Evolutionary conservation across 2,329 filamentous ascomycete genomes (phyloP).

Genomic region (Davidsoniella virescens): DNA sequence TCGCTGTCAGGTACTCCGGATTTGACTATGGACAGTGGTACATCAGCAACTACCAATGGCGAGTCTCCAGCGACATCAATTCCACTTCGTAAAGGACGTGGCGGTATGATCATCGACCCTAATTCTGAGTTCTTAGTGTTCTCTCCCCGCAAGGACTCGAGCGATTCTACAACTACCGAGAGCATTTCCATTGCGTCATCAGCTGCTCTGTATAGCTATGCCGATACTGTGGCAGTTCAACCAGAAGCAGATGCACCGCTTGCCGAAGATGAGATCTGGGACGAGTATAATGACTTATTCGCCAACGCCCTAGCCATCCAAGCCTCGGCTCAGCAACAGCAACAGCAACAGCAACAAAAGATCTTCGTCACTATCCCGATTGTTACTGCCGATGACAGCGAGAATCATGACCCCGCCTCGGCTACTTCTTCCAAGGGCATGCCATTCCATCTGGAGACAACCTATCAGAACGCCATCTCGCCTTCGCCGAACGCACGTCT

Average conservation of each 20-base stretch:
- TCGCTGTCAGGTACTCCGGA: conserved; percentile 17
- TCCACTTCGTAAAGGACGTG: conserved; percentile 20
- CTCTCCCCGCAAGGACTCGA: conserved; percentile 55
- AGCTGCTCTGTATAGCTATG: conserved; percentile 44
- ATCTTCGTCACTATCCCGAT: conserved; percentile 65
- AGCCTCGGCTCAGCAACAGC: conserved; percentile 25
- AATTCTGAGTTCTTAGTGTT: conserved; percentile 56
- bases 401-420: conserved; percentile 29
- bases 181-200: conserved; percentile 45
- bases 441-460: conserved; percentile 37
- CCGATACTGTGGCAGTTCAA: conserved; percentile 50
- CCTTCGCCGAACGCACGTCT: conserved; percentile 26
- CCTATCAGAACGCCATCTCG: conserved; percentile 25
- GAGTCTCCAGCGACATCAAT: conserved; percentile 23
- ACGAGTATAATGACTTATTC: conserved; percentile 81
- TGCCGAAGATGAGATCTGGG: conserved; percentile 79
- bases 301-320: conserved; percentile 38
- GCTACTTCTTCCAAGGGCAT: conserved; percentile 39
- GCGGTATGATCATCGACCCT: conserved; percentile 18
- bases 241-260: conserved; percentile 45
- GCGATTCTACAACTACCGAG: conserved; percentile 30
- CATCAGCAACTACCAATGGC: conserved; percentile 25
- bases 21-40: conserved; percentile 30
- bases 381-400: conserved; percentile 67
- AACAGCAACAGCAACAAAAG: no score